Base-by-base conservation (phyloP, 257 asterid genomes). In the Lycium barbarum region DNA sequence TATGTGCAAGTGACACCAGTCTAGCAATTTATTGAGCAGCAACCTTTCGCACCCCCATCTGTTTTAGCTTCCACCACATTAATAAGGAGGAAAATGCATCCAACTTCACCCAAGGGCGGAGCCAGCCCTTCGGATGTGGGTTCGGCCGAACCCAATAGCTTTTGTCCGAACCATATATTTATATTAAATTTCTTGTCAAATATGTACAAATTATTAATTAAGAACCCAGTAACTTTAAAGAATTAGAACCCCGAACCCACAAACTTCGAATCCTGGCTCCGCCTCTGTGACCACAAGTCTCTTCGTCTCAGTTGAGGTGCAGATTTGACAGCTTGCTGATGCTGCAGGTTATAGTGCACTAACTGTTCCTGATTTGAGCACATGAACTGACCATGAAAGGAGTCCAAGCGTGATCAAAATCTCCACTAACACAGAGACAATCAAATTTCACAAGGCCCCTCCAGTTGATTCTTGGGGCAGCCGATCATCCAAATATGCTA, bases 381-480 rank as follows among this genome's bases (percentile, higher is more conserved):
- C 98, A 72, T 92, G 99, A 18, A 87, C 93, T 53, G 95, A 83
- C 81, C 97, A 87, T 0, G 94, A 96, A 26, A 95, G 88, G 62
- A 93, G 86, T 2, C 94, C 93, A 0, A 85, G 86, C 0, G 91
- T 87, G 22, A 96, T 43, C 59, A 96, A 62, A 45, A 67, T 88
- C 1, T 95, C 97, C 35, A 68, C 54, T 1, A 94, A 55, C 14
- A 92, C 87, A 1, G 78, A 90, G 1, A 92, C 86, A 3, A 93
- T 94, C 87, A 95, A 53, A 86, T 96, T 96, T 36, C 95, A 80
- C 65, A 95, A 22, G 0, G 98, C 98, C 81, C 92, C 91, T 11
- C 95, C 95, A 0, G 97, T 97, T 0, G 97, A 93, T 87, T 93
- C 99, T 82, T 92, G 96, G 35, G 99, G 99, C 43, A 90, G 84